phyloP scores from a whole-genome alignment of 495 filamentous ascomycete species.

The Daldinia concentrica region DNA sequence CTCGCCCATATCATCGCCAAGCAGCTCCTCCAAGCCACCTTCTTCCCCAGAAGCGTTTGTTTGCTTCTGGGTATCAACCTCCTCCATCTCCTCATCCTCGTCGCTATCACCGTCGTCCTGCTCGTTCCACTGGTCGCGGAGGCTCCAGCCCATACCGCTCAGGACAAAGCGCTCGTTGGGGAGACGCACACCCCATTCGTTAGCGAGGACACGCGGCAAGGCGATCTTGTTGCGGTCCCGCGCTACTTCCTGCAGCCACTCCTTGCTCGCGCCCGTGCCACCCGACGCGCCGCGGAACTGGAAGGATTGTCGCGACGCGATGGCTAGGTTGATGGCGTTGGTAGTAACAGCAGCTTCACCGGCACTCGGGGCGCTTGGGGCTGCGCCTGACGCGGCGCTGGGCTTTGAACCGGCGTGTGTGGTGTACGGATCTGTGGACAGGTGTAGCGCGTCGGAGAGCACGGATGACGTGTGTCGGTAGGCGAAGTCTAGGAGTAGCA shows the following conservation, averaged over 20 bases:
- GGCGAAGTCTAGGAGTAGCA: conserved; percentile 95
- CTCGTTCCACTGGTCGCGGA: conserved; percentile 79
- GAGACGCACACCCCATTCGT: conserved; percentile 83
- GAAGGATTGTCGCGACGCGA: conserved; percentile 58
- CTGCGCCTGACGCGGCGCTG: conserved; percentile 54
- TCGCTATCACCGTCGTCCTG: conserved; percentile 54
- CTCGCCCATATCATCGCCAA: conserved; percentile 57
- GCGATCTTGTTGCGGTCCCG: conserved; percentile 82
- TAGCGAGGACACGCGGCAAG: conserved; percentile 73
- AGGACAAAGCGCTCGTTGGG: conserved; percentile 93
- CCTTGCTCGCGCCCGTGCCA: conserved; percentile 72
- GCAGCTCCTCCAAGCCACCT: conserved; percentile 64
- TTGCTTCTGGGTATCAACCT: conserved; percentile 38
- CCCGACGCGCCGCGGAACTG: conserved; percentile 59
- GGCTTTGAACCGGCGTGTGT: conserved; percentile 60
- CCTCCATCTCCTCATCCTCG: conserved; percentile 47
- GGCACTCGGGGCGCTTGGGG: conserved; percentile 52
- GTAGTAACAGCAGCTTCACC: conserved; percentile 56
- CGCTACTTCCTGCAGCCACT: conserved; percentile 85
- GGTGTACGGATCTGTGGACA: conserved; percentile 70
- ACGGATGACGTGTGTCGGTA: conserved; percentile 81
- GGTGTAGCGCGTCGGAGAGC: conserved; percentile 71
- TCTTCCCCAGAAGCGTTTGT: conserved; percentile 52
- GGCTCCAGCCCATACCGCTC: conserved; percentile 82
- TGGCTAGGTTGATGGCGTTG: conserved; percentile 61